Base-by-base conservation (phyloP, 495 filamentous ascomycete genomes). In the Echria macrotheca region DNA sequence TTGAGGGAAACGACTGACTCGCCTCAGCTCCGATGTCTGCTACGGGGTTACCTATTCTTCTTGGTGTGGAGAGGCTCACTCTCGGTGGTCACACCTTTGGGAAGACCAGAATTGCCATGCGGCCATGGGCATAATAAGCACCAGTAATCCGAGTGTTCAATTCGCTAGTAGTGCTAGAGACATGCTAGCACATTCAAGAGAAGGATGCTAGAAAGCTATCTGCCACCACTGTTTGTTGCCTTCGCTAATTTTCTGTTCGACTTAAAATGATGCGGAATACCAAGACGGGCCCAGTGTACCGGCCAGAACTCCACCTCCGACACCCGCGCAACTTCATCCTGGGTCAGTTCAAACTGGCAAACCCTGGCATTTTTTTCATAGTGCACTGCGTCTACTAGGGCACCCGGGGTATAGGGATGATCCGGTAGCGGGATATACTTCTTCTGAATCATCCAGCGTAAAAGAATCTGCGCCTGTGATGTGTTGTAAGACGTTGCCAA, bases 371-470 rank as follows among this genome's bases (percentile, higher is more conserved):
- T 96, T 63, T 89, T 83, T 91, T 11, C 87, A 69, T 19, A 67
- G 70, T 2, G 73, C 67, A 0, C 78, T 88, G 0, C 82, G 83
- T 29, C 83, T 88, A 70, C 91, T 91, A 4, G 87, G n/a, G n/a
- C n/a, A n/a, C n/a, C n/a, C n/a, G n/a, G n/a, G n/a, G n/a, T n/a
- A n/a, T n/a, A n/a, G n/a, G n/a, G n/a, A n/a, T n/a, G n/a, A n/a
- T n/a, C n/a, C n/a, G n/a, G 85, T 19, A 93, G 74, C 23, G 85
- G 84, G 14, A 89, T 71, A 38, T 80, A 78, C 1, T 81, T 83
- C 69, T 84, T 91, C 61, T 95, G 87, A 65, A 96, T 67, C 60
- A 86, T 90, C 90, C 91, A 96, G 41, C 87, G 74, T 8, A 96
- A 43, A 52, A 96, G 62, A 7, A 96, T 72, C 71, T 96, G 91